A percentile compares a stretch with the other conserved stretches of the same genome.
Evolutionary conservation across 2,329 filamentous ascomycete species (phyloP).

Genomic region (Cyclaneusma minus): DNA sequence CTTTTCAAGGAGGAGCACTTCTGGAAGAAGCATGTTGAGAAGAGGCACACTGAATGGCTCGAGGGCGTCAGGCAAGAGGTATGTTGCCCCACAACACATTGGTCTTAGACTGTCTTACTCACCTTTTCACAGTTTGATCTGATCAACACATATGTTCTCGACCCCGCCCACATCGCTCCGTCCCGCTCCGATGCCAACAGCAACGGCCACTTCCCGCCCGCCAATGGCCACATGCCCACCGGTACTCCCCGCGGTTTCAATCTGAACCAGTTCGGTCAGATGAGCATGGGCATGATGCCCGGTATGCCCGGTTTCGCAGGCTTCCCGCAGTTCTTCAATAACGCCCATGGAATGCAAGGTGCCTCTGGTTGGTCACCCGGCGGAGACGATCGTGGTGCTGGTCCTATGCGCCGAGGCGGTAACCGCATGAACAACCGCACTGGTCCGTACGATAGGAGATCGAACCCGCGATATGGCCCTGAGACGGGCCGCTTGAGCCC

Average conservation of each 20-base stretch:
- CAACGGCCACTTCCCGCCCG: constrained; percentile 84
- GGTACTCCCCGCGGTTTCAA: constrained; percentile 91
- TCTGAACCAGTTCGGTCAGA: constrained; percentile 54
- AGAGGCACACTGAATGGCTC: constrained; percentile 81
- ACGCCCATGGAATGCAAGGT: constrained; percentile 26
- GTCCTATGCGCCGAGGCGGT: constrained; percentile 55
- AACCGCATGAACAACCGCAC: constrained; percentile 44
- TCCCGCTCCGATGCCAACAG: constrained; percentile 88
- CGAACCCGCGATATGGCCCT: constrained; percentile 30
- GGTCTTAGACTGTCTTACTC: constrained; percentile 14
- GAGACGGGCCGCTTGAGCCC: constrained; percentile 30
- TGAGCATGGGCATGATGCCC: constrained; percentile 39
- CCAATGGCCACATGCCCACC: constrained; percentile 57
- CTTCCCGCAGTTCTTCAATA: constrained; percentile 41
- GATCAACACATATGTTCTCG: constrained; percentile 86
- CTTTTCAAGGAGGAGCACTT: constrained; percentile 95
- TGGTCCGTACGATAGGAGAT: constrained; percentile 61
- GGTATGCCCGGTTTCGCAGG: constrained; percentile 35
- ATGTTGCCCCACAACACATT: constrained; percentile 21
- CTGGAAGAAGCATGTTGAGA: constrained; percentile 96
- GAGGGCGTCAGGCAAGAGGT: constrained; percentile 72
- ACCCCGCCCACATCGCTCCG: constrained; percentile 87
- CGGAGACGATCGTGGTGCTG: constrained; percentile 38
- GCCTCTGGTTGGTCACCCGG: constrained; percentile 31
- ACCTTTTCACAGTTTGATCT: constrained; percentile 52